Base-by-base conservation (phyloP, 345 rosid species). In the Brassica carinata region DNA sequence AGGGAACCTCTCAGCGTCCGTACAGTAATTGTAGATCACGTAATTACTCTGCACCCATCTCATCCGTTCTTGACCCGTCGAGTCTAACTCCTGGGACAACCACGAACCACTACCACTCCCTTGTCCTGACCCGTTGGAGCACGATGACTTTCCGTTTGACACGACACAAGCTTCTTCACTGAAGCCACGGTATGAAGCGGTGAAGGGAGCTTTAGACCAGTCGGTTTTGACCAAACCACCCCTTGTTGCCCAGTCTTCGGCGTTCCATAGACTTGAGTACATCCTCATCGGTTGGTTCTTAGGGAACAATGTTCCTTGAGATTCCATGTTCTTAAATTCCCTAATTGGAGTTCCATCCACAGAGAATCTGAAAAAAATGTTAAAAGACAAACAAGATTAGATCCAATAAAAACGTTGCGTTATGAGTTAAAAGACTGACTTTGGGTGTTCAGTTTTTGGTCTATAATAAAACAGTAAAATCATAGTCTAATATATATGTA, bases 341-440 rank as follows among this genome's bases (percentile, higher is more conserved):
- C 88, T 81, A 30, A 67, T 87, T 2, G 94, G 88, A 2, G 74
- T 77, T 5, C 88, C 89, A 68, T 90, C 92, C 1, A 87, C 85
- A 0, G 80, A 84, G 85, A 85, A 83, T 7, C 92, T 87, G 75
- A 9, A 79, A 33, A 1, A 23, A 3, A 17, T 11, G 0, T n/a
- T 7, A 36, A 8, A 8, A 19, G 13, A 0, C 3, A 66, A 65
- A 53, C 27, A 67, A n/a, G 61, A 67, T 58, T 79, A 38, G 68
- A 23, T 29, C 14, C 5, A 53, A 53, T 6, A 74, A 27, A 45
- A 26, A 71, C 10, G 15, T 55, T 30, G 8, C 18, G 9, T 11
- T 59, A 53, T 59, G 2, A 19, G 29, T 18, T 18, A 57, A 48
- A n/a, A 53, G 17, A 53, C 3, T 43, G 51, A 43, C 11, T 43